phyloP scores from a whole-genome alignment of 345 rosid genomes.

The Turritis glabra region DNA sequence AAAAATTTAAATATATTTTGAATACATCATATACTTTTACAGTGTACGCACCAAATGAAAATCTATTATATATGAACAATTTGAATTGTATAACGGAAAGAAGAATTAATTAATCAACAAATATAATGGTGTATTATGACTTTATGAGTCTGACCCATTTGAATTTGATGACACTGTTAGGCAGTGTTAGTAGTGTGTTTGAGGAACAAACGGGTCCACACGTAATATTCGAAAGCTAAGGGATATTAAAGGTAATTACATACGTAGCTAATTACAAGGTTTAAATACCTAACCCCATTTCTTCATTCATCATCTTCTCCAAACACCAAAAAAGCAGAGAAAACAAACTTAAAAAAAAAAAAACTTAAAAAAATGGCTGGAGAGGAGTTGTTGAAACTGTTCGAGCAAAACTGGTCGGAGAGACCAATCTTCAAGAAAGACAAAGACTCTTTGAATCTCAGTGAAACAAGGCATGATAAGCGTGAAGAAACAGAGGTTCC shows the following conservation, averaged over 20 bases:
- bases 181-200: slow-evolving; percentile 19
- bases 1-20: neutral
- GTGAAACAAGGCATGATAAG: neutral
- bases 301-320: neutral
- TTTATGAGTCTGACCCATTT: neutral
- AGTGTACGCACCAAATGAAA: neutral
- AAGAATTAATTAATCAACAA: neutral
- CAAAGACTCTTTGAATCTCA: slow-evolving; percentile 18
- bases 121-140: slow-evolving; percentile 2
- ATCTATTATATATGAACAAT: neutral
- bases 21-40: slow-evolving; percentile 11
- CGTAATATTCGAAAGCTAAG: slow-evolving; percentile 20
- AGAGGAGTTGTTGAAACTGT: slow-evolving; percentile 43
- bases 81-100: slow-evolving; percentile 11
- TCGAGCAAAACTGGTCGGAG: slow-evolving; percentile 57
- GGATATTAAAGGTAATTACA: slow-evolving; percentile 21
- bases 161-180: neutral
- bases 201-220: slow-evolving; percentile 27
- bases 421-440: slow-evolving; percentile 35
- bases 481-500: neutral
- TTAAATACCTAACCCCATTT: slow-evolving; percentile 22
- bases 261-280: neutral
- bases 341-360: neutral
- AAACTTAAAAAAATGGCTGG: slow-evolving; percentile 41
- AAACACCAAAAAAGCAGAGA: neutral